phyloP scores from a whole-genome alignment of 257 asterid genomes.

The Nicotiana paniculata region DNA sequence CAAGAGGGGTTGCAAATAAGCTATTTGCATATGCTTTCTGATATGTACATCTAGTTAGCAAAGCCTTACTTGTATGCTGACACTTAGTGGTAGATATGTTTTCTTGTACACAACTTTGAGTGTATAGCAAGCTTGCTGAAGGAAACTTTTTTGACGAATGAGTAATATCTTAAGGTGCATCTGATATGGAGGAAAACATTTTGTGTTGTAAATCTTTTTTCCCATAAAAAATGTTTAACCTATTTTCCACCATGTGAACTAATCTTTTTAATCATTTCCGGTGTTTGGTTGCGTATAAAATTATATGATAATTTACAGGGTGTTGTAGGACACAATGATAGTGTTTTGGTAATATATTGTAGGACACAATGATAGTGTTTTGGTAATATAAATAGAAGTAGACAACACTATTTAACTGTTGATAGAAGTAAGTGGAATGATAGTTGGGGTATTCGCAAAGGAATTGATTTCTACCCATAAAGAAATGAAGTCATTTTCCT shows the following conservation, averaged over 20 bases:
- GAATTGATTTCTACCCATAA: not conserved
- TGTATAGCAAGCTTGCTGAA: not conserved
- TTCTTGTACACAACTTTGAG: not conserved
- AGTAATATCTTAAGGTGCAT: not conserved
- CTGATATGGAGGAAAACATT: not conserved
- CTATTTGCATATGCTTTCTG: not conserved
- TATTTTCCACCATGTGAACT: not conserved
- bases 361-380: not conserved
- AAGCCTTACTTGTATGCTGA: not conserved
- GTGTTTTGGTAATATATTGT: not conserved
- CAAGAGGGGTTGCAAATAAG: not conserved
- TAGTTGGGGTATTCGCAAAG: not conserved
- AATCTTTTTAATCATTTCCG: not conserved
- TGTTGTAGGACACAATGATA: not conserved
- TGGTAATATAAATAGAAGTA: not conserved
- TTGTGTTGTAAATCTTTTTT: not conserved
- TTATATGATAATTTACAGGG: not conserved
- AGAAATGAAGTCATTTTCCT: not conserved
- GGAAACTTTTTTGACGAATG: not conserved
- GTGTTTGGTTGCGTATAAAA: not conserved
- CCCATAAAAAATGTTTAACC: not conserved
- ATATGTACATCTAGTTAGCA: not conserved
- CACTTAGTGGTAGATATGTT: not conserved
- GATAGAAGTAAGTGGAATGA: not conserved
- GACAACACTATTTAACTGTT: not conserved